Conservation (phyloP, 2,329 filamentous ascomycete genomes). For the Colletotrichum kahawae region DNA sequence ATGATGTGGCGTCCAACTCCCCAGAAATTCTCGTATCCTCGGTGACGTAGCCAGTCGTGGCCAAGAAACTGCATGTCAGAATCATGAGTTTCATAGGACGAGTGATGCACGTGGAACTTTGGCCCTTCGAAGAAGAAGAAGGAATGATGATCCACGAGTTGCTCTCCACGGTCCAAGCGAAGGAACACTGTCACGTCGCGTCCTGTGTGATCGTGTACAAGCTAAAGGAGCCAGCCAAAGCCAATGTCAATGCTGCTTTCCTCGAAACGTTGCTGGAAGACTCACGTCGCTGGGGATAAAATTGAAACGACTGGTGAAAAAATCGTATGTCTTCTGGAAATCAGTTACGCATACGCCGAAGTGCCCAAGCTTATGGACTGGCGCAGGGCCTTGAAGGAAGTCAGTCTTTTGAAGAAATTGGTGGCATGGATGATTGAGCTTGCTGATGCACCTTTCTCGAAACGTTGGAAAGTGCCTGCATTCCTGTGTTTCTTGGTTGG, state of each 20-base stretch:
- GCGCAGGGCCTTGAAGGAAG: constrained; percentile 40
- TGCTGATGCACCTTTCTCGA: constrained; percentile 32
- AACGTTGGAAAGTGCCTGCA: constrained; percentile 52
- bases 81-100: constrained; percentile 74
- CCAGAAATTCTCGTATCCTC: constrained; percentile 71
- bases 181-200: constrained; percentile 51
- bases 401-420: neutral
- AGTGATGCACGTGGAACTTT: constrained; percentile 67
- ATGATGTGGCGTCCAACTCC: constrained; percentile 74
- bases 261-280: neutral
- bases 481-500: constrained; percentile 47
- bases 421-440: neutral
- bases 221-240: neutral
- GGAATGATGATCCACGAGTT: constrained; percentile 54
- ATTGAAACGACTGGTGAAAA: constrained; percentile 56
- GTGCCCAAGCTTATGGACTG: constrained; percentile 59
- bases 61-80: constrained; percentile 74
- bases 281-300: constrained; percentile 53
- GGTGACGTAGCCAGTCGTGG: constrained; percentile 69
- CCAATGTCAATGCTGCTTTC: neutral
- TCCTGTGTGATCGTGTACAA: constrained; percentile 22
- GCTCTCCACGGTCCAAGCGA: constrained; percentile 46
- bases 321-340: constrained; percentile 52
- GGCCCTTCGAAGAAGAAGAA: constrained; percentile 56
- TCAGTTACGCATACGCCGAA: constrained; percentile 59